Evolutionary conservation across 176 grass and related monocot genomes (phyloP).

Genomic region (Rhynchospora breviuscula): DNA sequence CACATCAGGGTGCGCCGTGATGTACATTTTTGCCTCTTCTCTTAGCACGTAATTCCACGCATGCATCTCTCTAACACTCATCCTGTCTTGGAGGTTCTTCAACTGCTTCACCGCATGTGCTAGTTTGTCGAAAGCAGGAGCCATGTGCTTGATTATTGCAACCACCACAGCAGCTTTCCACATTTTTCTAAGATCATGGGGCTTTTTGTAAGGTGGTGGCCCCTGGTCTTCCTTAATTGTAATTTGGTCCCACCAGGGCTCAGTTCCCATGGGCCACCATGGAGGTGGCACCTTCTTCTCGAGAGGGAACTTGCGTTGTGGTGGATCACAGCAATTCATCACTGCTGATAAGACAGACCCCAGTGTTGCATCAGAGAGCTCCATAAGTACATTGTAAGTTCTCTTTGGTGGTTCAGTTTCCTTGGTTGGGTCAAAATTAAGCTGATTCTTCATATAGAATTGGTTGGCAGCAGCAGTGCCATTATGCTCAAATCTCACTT

Average conservation of each 20-base stretch:
- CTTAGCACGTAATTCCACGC: not conserved
- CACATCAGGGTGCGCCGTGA: not conserved
- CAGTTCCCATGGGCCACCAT: slow-evolving; percentile 59
- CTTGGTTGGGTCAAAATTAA: slow-evolving; percentile 6
- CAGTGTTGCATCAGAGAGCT: slow-evolving; percentile 48
- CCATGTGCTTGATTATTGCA: slow-evolving; percentile 60
- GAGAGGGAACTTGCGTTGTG: slow-evolving; percentile 54
- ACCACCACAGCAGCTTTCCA: slow-evolving; percentile 59
- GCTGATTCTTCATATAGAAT: slow-evolving; percentile 41
- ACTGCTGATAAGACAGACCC: slow-evolving; percentile 59
- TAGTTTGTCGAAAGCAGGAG: slow-evolving; percentile 50
- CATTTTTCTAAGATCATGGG: slow-evolving; percentile 62
- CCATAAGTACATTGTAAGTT: slow-evolving; percentile 26
- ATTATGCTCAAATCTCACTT: slow-evolving; percentile 59
- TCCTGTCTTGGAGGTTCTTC: slow-evolving; percentile 65
- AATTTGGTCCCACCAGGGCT: slow-evolving; percentile 46
- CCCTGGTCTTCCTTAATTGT: slow-evolving; percentile 34
- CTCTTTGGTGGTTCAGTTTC: slow-evolving; percentile 10
- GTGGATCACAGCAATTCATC: slow-evolving; percentile 60
- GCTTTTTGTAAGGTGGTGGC: slow-evolving; percentile 45
- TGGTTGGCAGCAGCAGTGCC: slow-evolving; percentile 35
- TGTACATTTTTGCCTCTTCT: not conserved
- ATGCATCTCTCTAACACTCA: slow-evolving; percentile 56
- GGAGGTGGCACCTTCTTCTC: slow-evolving; percentile 52
- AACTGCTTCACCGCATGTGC: slow-evolving; percentile 47